Evolutionary conservation across 805 yeast species (phyloP).

Genomic region (Cyberlindnera veronae): DNA sequence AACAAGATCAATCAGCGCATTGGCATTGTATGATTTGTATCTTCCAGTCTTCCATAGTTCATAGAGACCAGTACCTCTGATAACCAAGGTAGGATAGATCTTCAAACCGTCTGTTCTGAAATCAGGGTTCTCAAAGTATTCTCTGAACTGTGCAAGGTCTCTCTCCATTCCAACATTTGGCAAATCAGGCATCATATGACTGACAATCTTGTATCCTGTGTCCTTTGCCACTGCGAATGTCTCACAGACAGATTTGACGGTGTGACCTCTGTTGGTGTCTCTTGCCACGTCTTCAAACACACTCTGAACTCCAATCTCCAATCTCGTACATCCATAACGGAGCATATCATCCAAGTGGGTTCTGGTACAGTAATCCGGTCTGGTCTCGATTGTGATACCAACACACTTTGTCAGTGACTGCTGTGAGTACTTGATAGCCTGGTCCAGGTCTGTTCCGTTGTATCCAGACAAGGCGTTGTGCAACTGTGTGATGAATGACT

Average conservation of each 20-base stretch:
- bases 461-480: slow-evolving; percentile 96
- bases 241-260: slow-evolving; percentile 93
- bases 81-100: slow-evolving; percentile 92
- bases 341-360: slow-evolving; percentile 95
- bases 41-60: slow-evolving; percentile 97
- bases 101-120: slow-evolving; percentile 97
- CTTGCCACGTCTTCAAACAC: slow-evolving; percentile 98
- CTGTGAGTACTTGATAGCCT: slow-evolving; percentile 86
- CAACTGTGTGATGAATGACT: slow-evolving; percentile 78
- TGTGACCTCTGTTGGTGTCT: slow-evolving; percentile 97
- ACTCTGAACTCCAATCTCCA: slow-evolving; percentile 96
- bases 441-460: slow-evolving; percentile 82
- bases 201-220: slow-evolving; percentile 95
- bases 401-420: slow-evolving; percentile 96
- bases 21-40: slow-evolving; percentile 91
- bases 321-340: slow-evolving; percentile 91
- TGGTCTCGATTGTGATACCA: slow-evolving; percentile 95
- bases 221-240: slow-evolving; percentile 96
- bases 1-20: slow-evolving; percentile 88
- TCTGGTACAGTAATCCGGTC: slow-evolving; percentile 97
- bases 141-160: slow-evolving; percentile 92
- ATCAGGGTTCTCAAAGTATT: slow-evolving; percentile 94
- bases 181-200: slow-evolving; percentile 99
- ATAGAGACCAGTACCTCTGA: slow-evolving; percentile 94
- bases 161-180: slow-evolving; percentile 99